Conservation (phyloP, 2,329 filamentous ascomycete species). For the Nemania abortiva region DNA sequence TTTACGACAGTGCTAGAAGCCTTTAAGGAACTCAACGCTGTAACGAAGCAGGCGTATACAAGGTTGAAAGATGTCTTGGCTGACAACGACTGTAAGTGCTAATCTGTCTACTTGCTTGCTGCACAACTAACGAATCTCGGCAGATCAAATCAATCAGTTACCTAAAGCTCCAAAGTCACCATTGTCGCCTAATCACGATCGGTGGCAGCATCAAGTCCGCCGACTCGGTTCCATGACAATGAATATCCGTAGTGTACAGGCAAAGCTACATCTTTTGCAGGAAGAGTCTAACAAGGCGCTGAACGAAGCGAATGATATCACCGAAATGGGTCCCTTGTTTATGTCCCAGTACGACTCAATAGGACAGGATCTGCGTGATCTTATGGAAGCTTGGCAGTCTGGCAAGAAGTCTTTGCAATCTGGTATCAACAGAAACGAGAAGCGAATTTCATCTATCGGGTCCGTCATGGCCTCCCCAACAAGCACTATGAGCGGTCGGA, state of each 20-base stretch:
- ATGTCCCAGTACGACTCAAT: slow-evolving; percentile 96
- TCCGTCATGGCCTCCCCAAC: slow-evolving; percentile 67
- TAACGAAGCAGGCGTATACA: slow-evolving; percentile 72
- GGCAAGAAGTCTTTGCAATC: slow-evolving; percentile 85
- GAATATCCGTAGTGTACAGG: slow-evolving; percentile 90
- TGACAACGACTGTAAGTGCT: slow-evolving; percentile 80
- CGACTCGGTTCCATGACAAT: slow-evolving; percentile 90
- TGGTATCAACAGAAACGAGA: slow-evolving; percentile 85
- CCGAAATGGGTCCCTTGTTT: slow-evolving; percentile 80
- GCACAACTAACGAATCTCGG: slow-evolving; percentile 15
- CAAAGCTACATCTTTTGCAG: slow-evolving; percentile 90
- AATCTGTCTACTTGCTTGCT: neutral
- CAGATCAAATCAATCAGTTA: slow-evolving; percentile 58
- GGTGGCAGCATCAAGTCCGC: slow-evolving; percentile 86
- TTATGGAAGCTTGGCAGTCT: slow-evolving; percentile 87
- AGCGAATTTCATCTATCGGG: slow-evolving; percentile 73
- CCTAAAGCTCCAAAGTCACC: slow-evolving; percentile 68
- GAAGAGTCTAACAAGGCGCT: slow-evolving; percentile 88
- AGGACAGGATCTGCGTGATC: slow-evolving; percentile 82
- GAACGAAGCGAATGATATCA: slow-evolving; percentile 78
- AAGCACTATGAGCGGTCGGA: slow-evolving; percentile 75
- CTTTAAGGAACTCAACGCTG: slow-evolving; percentile 73
- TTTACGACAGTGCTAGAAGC: slow-evolving; percentile 84
- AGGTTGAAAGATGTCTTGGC: slow-evolving; percentile 76
- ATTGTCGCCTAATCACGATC: slow-evolving; percentile 80